Percentiles rank a stretch among this genome's conserved stretches.
Evolutionary conservation across 257 asterid genomes (phyloP).

Genomic region (Solanum sitiens): DNA sequence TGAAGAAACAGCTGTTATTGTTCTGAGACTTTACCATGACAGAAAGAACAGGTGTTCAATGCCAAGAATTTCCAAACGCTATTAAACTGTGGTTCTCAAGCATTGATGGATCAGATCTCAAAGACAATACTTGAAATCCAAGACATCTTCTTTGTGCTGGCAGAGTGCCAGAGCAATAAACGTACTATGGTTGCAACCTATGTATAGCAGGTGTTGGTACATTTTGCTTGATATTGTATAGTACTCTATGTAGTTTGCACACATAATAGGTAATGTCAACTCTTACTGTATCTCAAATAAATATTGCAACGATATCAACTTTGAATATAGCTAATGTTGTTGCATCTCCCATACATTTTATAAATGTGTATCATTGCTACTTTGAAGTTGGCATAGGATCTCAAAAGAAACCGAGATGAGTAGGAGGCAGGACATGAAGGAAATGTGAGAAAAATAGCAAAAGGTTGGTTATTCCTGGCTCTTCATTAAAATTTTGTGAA

Average conservation of each 20-base stretch:
- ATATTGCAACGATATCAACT: neutral
- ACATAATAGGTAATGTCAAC: neutral
- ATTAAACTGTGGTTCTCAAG: constrained; percentile 19
- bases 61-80: constrained; percentile 88
- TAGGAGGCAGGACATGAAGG: neutral
- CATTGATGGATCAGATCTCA: neutral
- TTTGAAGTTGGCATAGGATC: constrained; percentile 5
- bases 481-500: neutral
- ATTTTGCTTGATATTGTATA: neutral
- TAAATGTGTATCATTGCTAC: neutral
- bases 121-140: neutral
- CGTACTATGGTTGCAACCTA: too few relatives aligned
- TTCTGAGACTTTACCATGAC: constrained; percentile 80
- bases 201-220: neutral
- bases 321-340: neutral
- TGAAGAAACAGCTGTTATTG: constrained; percentile 94
- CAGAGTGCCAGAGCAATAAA: neutral
- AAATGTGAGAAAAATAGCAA: neutral
- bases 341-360: neutral
- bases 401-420: neutral
- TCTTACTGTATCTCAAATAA: neutral
- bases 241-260: neutral
- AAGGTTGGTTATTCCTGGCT: neutral
- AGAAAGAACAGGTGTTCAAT: constrained; percentile 77
- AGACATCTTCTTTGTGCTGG: neutral